Evolutionary conservation across 805 yeast genomes (phyloP), one percentile per base, ranked within the genome.

Genomic region (Yamadazyma paraphyllophila): DNA sequence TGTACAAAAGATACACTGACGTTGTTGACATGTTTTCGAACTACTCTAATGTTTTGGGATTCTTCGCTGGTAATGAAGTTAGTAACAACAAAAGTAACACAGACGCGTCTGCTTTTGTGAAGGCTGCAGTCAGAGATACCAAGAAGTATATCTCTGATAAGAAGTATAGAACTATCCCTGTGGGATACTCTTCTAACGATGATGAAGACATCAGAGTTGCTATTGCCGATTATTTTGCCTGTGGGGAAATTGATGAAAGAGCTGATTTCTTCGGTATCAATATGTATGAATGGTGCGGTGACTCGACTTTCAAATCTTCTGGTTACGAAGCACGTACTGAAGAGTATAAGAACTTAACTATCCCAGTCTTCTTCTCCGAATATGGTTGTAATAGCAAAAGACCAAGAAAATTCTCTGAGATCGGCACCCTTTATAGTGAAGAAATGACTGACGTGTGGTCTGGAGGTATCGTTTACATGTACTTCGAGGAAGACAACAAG

Each of bases 41-140:
- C 56, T 92, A 91, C 69, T 68, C 83, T 39, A 92, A 92, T 67
- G 79, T 88, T 14, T 74, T 92, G 52, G 99, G 98, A 2, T 91
- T 88, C 77, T 91, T 92, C 68, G 98, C 98, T 25, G 99, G 98
- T 50, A 94, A 94, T 68, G 99, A 92, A 76, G 98, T 94, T 44
- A 81, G 92, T 49, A 92, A 91, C 67, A 89, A 88, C 60, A 69
- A 67, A 36, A 71, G 89, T 40, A 91, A 88, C 67, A 87, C 97
- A 11, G 84, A 82, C 55, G 88, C 97, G 27, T 90, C 97, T 25
- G 89, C 97, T 1, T 92, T 83, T 66, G 96, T 94, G 46, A 94
- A 92, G 76, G 97, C 98, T 26, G 96, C 98, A 13, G 77, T 94
- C 50, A 84, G 99, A 67, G 99, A 92, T 64, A 77, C 79, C 61